Evolutionary conservation across 73 alveolate genomes (phyloP).

Genomic region (Paramecium octaurelia): DNA sequence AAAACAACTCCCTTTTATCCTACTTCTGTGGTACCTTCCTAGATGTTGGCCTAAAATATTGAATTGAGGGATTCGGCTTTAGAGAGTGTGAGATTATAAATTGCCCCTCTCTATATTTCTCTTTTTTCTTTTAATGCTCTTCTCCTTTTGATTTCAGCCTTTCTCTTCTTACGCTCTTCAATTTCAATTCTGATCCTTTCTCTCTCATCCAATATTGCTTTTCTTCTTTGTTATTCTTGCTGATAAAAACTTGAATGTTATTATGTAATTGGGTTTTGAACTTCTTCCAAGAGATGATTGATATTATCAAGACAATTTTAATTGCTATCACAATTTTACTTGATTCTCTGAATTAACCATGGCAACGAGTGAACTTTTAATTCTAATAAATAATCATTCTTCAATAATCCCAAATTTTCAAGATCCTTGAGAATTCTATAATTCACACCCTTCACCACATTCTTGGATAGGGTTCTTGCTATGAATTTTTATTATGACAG

Average conservation of each 20-base stretch:
- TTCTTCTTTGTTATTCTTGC: slow-evolving; percentile 73
- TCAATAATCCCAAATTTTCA: slow-evolving; percentile 71
- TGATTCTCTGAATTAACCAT: slow-evolving; percentile 64
- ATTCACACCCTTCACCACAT: slow-evolving; percentile 67
- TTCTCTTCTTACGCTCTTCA: slow-evolving; percentile 71
- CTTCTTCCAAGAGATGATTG: slow-evolving; percentile 65
- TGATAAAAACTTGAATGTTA: slow-evolving; percentile 64
- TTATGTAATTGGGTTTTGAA: slow-evolving; percentile 50
- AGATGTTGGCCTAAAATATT: not conserved
- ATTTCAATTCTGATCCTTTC: slow-evolving; percentile 69
- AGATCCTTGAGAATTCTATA: slow-evolving; percentile 63
- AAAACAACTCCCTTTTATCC: slow-evolving; percentile 25
- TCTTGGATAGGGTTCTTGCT: slow-evolving; percentile 68
- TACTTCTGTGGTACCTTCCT: not conserved
- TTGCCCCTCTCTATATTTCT: slow-evolving; percentile 56
- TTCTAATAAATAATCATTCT: slow-evolving; percentile 68
- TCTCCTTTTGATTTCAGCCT: slow-evolving; percentile 70
- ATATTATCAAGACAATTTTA: slow-evolving; percentile 60
- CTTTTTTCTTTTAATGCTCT: slow-evolving; percentile 70
- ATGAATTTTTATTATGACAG: slow-evolving; percentile 73
- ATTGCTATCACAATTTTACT: slow-evolving; percentile 63
- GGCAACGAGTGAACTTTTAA: slow-evolving; percentile 72
- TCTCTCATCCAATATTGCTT: slow-evolving; percentile 61
- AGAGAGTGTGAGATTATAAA: not conserved
- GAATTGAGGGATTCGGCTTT: slow-evolving; percentile 38